Base-by-base conservation (phyloP, 169 alveolate genomes). In the Eimeria maxima region DNA sequence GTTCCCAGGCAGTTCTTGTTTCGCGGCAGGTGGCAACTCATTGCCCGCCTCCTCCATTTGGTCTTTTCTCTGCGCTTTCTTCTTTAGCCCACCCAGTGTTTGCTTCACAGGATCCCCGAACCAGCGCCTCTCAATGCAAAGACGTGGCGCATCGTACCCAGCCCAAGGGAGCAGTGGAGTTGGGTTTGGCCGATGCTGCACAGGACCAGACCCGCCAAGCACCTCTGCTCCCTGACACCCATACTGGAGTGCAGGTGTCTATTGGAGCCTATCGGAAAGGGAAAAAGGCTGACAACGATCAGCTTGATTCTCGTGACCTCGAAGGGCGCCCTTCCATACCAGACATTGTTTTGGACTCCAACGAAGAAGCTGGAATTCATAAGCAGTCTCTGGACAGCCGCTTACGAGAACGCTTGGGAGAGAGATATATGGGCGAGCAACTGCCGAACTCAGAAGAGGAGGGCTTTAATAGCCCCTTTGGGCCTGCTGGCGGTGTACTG, bases 41-140 rank as follows among this genome's bases (percentile, higher is more conserved):
- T 24, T 29, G 71, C 55, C n/a, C 93, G 55, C 1, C 44, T 20
- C 29, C 81, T 33, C 55, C 90, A 10, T 44, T 18, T 13, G 93
- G 81, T 50, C 71, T 86, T 67, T 78, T 80, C 47, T 78, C 76
- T 24, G 80, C 93, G 38, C 80, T 86, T 71, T 86, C 93, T 5
- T 86, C 93, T 27, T 86, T 55, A 80, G 63, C 93, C 7, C 76
- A 86, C 11, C 45, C 42, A 50, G 80, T 86, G 57, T 86, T 86
- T 47, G 33, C 93, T 63, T 33, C 93, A 57, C 93, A 80, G 65
- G 65, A n/a, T 14, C 80, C 63, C 2, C 63, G 22, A 16, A 38
- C 87, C 16, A 45, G 60, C 63, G 63, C 87, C 42, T 20, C 87
- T 20, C 63, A 44, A 33, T 20, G 33, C 33, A 18, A 24, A 29